phyloP scores from a whole-genome alignment of 169 alveolate genomes.

The Neospora caninum region DNA sequence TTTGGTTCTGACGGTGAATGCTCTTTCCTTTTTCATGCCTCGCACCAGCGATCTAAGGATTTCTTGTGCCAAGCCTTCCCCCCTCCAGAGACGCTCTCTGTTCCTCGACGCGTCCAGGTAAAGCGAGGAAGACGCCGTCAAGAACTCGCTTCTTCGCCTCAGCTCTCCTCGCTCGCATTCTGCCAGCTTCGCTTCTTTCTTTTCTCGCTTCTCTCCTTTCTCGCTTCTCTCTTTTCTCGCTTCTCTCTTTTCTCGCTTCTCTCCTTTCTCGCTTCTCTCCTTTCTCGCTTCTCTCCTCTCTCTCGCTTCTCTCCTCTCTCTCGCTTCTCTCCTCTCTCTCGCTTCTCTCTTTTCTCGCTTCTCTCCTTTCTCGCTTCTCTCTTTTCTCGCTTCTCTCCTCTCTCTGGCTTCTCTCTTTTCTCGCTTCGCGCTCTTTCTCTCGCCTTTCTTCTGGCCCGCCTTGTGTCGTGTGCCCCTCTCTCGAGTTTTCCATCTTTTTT shows the following conservation, averaged over 20 bases:
- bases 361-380: background rate
- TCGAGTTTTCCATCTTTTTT: background rate
- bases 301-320: background rate
- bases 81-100: too few relatives aligned
- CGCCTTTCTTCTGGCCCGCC: background rate
- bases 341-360: background rate
- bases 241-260: background rate
- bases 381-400: background rate
- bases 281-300: background rate
- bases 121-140: background rate
- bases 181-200: background rate
- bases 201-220: background rate
- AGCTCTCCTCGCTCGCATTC: background rate
- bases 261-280: too few relatives aligned
- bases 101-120: background rate
- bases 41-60: background rate
- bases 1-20: background rate
- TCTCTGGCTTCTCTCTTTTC: background rate
- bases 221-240: background rate
- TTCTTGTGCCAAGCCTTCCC: too few relatives aligned
- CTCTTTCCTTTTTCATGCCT: background rate
- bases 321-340: background rate
- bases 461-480: background rate
- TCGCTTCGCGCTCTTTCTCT: background rate
- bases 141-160: background rate